These are phyloP conservation scores for Mycena rosella DNA, from an alignment of 768 basidiomycete genomes.

Conservation along the genomic window DNA sequence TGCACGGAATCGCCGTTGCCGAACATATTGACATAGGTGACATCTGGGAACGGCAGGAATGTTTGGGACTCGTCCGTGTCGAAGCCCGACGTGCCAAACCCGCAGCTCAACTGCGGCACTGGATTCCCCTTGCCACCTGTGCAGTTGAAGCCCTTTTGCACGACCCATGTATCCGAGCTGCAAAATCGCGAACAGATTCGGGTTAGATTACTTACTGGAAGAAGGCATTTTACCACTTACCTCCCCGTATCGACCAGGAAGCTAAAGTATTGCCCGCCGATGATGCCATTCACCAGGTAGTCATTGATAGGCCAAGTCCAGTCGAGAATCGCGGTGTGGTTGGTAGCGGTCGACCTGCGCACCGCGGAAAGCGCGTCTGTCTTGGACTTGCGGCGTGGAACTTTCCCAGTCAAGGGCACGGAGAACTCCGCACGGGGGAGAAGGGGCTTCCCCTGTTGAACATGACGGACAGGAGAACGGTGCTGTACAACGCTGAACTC, in stretches of 20 bases:
- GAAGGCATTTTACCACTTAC: slow-evolving; percentile 1
- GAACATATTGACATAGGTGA: slow-evolving; percentile 35
- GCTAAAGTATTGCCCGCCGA: slow-evolving; percentile 33
- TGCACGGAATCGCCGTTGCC: slow-evolving; percentile 33
- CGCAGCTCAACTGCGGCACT: slow-evolving; percentile 26
- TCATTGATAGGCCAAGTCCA: slow-evolving; percentile 30
- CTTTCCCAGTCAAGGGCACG: no score
- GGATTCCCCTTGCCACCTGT: slow-evolving; percentile 18
- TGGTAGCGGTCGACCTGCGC: no score
- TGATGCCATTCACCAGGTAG: slow-evolving; percentile 33
- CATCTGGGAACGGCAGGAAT: slow-evolving; percentile 23
- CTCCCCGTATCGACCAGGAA: slow-evolving; percentile 36
- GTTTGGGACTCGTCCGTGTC: slow-evolving; percentile 28
- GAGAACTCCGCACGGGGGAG: no score
- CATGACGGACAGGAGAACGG: no score
- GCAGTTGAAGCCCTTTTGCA: slow-evolving; percentile 34
- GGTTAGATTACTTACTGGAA: no score
- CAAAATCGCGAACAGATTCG: neutral
- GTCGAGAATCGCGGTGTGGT: slow-evolving; percentile 7
- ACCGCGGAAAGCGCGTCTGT: no score
- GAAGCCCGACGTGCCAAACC: slow-evolving; percentile 36
- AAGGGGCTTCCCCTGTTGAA: no score
- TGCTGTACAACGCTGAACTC: no score
- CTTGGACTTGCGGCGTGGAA: no score
- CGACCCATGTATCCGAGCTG: slow-evolving; percentile 40